Evolutionary conservation across 2,329 filamentous ascomycete species (phyloP).

Genomic region (Boeremia lycopersici): DNA sequence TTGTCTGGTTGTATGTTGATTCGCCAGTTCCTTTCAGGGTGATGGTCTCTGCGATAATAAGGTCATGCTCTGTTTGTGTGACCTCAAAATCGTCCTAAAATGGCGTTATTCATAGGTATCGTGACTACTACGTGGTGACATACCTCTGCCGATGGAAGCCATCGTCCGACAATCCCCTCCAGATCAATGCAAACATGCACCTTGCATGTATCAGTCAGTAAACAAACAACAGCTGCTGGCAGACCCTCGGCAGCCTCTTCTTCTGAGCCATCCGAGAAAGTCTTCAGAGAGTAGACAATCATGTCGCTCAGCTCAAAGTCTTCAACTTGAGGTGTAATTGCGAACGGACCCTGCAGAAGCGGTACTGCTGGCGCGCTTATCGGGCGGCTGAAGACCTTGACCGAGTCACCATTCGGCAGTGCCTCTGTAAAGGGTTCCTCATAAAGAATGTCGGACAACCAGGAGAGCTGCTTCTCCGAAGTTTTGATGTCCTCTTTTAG

Average conservation of each 20-base stretch:
- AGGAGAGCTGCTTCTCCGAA: conserved; percentile 62
- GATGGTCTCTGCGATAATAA: conserved; percentile 52
- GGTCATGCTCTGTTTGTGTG: conserved; percentile 32
- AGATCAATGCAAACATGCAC: conserved; percentile 66
- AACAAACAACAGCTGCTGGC: conserved; percentile 63
- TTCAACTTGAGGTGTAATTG: conserved; percentile 56
- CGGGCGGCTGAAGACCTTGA: conserved; percentile 64
- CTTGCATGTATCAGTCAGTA: conserved; percentile 61
- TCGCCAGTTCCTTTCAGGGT: conserved; percentile 31
- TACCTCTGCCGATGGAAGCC: conserved; percentile 59
- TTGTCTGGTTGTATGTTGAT: conserved; percentile 56
- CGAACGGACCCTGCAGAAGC: conserved; percentile 67
- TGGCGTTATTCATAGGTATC: too few relatives aligned
- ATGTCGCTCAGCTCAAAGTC: conserved; percentile 67
- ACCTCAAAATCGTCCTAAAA: conserved; percentile 29
- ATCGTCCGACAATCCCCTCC: conserved; percentile 66
- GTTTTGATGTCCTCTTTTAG: conserved; percentile 51
- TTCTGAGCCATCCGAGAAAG: conserved; percentile 58
- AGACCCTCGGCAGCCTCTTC: conserved; percentile 57
- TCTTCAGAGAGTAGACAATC: conserved; percentile 58
- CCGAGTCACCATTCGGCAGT: conserved; percentile 48
- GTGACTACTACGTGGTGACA: not conserved
- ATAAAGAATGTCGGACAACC: conserved; percentile 56
- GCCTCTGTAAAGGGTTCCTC: conserved; percentile 57
- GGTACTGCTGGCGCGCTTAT: conserved; percentile 61